Base-by-base conservation (phyloP, 2,329 filamentous ascomycete genomes). In the Penicillium freii region DNA sequence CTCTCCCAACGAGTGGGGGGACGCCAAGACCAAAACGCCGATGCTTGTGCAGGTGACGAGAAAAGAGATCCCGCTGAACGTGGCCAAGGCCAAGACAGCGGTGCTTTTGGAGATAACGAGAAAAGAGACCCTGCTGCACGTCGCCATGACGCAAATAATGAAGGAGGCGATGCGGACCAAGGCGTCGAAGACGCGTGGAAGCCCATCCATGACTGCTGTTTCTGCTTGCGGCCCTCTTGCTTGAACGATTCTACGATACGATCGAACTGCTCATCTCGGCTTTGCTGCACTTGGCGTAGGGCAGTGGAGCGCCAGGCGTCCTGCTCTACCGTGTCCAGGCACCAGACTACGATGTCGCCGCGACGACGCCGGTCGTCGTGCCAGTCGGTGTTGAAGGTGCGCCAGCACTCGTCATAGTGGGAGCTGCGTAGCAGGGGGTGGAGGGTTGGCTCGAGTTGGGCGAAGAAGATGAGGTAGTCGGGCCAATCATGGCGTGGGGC, bases 311-410 rank as follows among this genome's bases (percentile, higher is more conserved):
- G 69, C 74, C 74, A 77, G 25, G 65, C 60, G 33, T 67, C 65
- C 58, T 77, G 75, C 44, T 74, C 69, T 5, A 55, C 50, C 0
- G 69, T 59, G 42, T 78, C 75, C 2, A 79, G 67, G 54, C 80
- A 85, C 83, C 83, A 87, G 27, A 86, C 83, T 21, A 87, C 70
- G 33, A 88, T 80, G 71, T 87, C 84, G n/a, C 85, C 85, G 23
- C 73, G 73, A 52, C 85, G 77, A 55, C 85, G 79, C 76, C 74
- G 77, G 70, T 88, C 85, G 64, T 87, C 85, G 68, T 87, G 85
- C 74, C 80, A 86, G 58, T 82, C 81, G 33, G 80, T 82, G 65
- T 87, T 88, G 70, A 81, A 86, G 5, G 81, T 81, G 48, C 84
- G 77, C 78, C 78, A 83, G 66, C 84, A 87, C 71, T 86, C 82